Percentiles rank a stretch among this genome's conserved stretches.
These are phyloP conservation scores for Macaranga tanarius DNA, from an alignment of 441 rosid genomes.

Conservation along the genomic window DNA sequence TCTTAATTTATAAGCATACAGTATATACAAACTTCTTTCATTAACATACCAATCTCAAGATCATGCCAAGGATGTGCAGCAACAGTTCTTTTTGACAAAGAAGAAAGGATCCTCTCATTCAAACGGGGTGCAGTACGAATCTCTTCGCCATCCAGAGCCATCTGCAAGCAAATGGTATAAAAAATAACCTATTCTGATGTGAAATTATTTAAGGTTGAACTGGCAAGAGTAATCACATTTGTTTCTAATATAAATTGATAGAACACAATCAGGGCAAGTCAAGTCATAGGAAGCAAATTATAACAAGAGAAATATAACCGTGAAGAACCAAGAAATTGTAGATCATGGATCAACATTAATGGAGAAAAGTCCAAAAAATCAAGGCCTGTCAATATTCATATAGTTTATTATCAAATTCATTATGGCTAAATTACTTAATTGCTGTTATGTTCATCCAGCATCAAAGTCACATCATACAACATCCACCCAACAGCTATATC, in stretches of 20 bases:
- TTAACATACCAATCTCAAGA: conserved; percentile 79
- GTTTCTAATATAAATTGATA: neutral
- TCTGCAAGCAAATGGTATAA: conserved; percentile 37
- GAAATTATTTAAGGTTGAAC: conserved; percentile 6
- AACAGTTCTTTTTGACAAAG: conserved; percentile 86
- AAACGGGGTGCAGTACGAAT: conserved; percentile 49
- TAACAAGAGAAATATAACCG: neutral
- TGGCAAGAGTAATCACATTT: no score
- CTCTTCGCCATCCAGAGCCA: conserved; percentile 49
- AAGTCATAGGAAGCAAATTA: neutral
- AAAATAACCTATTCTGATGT: conserved; percentile 18
- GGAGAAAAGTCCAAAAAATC: neutral
- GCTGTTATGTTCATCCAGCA: neutral
- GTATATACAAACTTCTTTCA: neutral
- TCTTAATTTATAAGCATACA: neutral
- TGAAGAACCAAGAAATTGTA: conserved; percentile 6
- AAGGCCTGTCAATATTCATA: neutral
- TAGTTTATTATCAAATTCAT: neutral
- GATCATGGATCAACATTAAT: conserved; percentile 12
- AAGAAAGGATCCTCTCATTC: conserved; percentile 95
- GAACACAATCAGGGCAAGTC: neutral
- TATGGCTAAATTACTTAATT: neutral
- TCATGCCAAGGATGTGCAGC: conserved; percentile 99
- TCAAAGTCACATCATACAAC: neutral
- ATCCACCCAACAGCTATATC: neutral